Percentiles rank a stretch among this genome's conserved stretches.
Evolutionary conservation across 2,329 filamentous ascomycete species (phyloP).

Genomic region (Canariomyces notabilis): DNA sequence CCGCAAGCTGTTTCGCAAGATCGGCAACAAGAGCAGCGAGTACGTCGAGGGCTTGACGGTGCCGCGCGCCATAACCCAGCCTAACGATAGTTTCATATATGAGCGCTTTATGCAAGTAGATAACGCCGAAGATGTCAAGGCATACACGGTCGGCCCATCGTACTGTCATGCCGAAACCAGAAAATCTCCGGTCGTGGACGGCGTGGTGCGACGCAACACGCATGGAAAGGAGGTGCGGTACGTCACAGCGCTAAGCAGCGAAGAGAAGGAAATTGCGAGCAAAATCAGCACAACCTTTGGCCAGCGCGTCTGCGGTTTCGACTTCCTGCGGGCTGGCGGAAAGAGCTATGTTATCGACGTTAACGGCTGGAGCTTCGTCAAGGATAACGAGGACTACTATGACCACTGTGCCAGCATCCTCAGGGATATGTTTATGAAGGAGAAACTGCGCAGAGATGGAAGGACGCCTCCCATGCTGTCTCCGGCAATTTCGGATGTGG

Average conservation of each 20-base stretch:
- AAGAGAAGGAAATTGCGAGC: constrained; percentile 80
- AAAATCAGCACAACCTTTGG: constrained; percentile 90
- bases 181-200: constrained; percentile 96
- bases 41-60: constrained; percentile 71
- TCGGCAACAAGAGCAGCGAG: constrained; percentile 98
- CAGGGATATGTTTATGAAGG: constrained; percentile 79
- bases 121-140: constrained; percentile 97
- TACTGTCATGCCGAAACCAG: constrained; percentile 97
- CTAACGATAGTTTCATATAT: constrained; percentile 83
- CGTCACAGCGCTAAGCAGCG: constrained; percentile 74
- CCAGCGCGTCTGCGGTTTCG: constrained; percentile 92
- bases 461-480: constrained; percentile 52
- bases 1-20: constrained; percentile 87
- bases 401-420: constrained; percentile 84
- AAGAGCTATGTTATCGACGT: constrained; percentile 98
- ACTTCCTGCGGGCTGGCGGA: constrained; percentile 79
- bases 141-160: constrained; percentile 87
- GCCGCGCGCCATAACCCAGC: constrained; percentile 77
- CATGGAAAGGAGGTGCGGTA: constrained; percentile 97
- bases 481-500: constrained; percentile 36
- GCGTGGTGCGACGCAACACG: constrained; percentile 89
- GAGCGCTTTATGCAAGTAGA: constrained; percentile 96
- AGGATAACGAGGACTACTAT: constrained; percentile 98
- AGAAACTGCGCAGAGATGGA: constrained; percentile 62
- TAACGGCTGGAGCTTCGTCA: constrained; percentile 99